A percentile compares a stretch with the other conserved stretches of the same genome.
Conservation (phyloP, 2,329 filamentous ascomycete species). For the Epicoccum sorghinum region DNA sequence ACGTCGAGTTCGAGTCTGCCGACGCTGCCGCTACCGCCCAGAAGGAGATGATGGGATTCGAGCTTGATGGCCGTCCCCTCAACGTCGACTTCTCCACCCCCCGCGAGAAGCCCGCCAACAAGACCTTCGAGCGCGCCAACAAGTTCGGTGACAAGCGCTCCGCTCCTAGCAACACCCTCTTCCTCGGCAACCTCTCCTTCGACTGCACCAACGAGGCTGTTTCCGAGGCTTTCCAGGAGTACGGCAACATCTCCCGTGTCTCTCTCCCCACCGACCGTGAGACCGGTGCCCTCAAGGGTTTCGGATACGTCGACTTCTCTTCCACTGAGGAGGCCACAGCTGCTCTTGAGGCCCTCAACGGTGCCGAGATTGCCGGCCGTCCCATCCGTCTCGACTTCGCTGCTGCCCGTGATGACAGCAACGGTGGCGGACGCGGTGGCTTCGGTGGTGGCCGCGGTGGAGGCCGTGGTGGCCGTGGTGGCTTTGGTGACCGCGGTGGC, state of each 20-base stretch:
- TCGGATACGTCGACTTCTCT: slow-evolving; percentile 86
- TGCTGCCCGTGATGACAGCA: slow-evolving; percentile 66
- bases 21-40: slow-evolving; percentile 74
- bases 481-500: slow-evolving; percentile 55
- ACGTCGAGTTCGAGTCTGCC: slow-evolving; percentile 80
- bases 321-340: slow-evolving; percentile 82
- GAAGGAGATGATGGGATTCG: slow-evolving; percentile 74
- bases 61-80: slow-evolving; percentile 75
- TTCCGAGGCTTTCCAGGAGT: slow-evolving; percentile 73
- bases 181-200: slow-evolving; percentile 90
- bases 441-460: slow-evolving; percentile 60
- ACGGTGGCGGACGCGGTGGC: slow-evolving; percentile 59
- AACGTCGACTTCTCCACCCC: slow-evolving; percentile 80
- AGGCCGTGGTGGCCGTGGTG: slow-evolving; percentile 56
- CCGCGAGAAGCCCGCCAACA: slow-evolving; percentile 60
- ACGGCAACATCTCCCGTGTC: slow-evolving; percentile 75
- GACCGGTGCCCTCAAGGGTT: slow-evolving; percentile 84
- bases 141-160: slow-evolving; percentile 80
- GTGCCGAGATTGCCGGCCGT: slow-evolving; percentile 73
- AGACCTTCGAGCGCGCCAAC: slow-evolving; percentile 63
- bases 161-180: slow-evolving; percentile 83
- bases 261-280: slow-evolving; percentile 90
- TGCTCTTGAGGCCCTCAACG: slow-evolving; percentile 73
- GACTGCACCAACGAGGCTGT: slow-evolving; percentile 78
- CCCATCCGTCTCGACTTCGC: slow-evolving; percentile 84